phyloP scores from a whole-genome alignment of 1,139 yeast species.

The Geotrichum siamense region DNA sequence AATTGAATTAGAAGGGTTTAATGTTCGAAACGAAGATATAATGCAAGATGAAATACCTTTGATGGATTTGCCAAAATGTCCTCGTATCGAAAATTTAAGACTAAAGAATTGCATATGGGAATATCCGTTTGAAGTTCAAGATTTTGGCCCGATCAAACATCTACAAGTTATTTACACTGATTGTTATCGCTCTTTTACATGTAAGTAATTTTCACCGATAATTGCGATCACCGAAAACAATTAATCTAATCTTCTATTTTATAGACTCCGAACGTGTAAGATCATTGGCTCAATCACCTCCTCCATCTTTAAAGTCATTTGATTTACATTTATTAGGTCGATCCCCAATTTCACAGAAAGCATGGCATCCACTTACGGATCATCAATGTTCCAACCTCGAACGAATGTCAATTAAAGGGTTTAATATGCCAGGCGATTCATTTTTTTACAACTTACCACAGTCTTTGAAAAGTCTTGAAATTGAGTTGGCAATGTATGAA shows the following conservation, averaged over 20 bases:
- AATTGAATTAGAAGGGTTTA: conserved; percentile 21
- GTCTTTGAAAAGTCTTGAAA: conserved; percentile 16
- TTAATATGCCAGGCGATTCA: conserved; percentile 22
- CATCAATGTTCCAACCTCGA: conserved; percentile 19
- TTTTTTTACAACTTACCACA: conserved; percentile 21
- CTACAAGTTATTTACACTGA: conserved; percentile 21
- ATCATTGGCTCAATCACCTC: conserved; percentile 23
- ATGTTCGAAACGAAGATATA: conserved; percentile 20
- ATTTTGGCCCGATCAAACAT: conserved; percentile 21
- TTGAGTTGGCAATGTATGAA: conserved; percentile 18
- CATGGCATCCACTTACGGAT: conserved; percentile 23
- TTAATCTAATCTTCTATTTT: neutral
- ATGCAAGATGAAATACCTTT: conserved; percentile 10
- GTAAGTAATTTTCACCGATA: too few relatives aligned
- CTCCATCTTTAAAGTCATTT: conserved; percentile 19
- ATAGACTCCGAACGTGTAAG: conserved; percentile 22
- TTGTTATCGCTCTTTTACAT: conserved; percentile 20
- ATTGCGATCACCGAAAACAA: too few relatives aligned
- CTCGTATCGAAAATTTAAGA: conserved; percentile 12
- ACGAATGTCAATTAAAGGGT: conserved; percentile 22
- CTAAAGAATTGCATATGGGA: conserved; percentile 26
- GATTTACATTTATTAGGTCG: conserved; percentile 20
- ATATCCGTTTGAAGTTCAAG: conserved; percentile 24
- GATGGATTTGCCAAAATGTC: conserved; percentile 5
- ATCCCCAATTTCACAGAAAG: conserved; percentile 19